Base-by-base conservation (phyloP, 805 yeast genomes). In the Nakazawaea ernobii region DNA sequence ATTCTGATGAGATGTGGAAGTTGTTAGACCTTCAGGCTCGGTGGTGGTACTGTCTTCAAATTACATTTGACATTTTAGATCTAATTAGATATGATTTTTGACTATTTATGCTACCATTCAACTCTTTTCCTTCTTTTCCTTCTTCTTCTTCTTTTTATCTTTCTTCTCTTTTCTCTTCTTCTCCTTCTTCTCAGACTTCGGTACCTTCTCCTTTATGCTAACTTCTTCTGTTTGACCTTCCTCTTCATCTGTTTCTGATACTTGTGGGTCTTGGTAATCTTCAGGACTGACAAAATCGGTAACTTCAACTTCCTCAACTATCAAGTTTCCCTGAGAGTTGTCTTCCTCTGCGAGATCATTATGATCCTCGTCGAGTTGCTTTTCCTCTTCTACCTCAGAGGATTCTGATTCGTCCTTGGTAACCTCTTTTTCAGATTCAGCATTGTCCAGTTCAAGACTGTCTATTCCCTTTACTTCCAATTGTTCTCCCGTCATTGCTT, bases 281-380 rank as follows among this genome's bases (percentile, higher is more conserved):
- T 58, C 64, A 11, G 53, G 56, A 5, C 50, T 60, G 5, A 63
- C 55, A 50, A 56, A 63, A 30, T 67, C 70, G 1, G 61, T 54
- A 3, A 72, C 76, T 55, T 73, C 73, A 9, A 72, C 73, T 44
- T 68, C 68, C 39, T 72, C 75, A 15, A 71, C 61, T 6, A 73
- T 63, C 46, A 73, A 57, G 49, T 68, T 69, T 37, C 26, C 39
- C 7, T 42, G 10, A 26, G 27, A 3, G 13, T 28, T 13, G 14
- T 45, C 51, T n/a, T 24, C 44, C 24, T 20, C 24, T 32, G 27
- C 35, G 14, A 35, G 33, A 9, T 40, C 45, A 35, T 32, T 42
- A 35, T 50, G 49, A 28, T 41, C 46, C 9, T 50, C 49, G 15
- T 45, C 50, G 13, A 35, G 38, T 8, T 13, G 28, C 17, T 46